Evolutionary conservation across 257 asterid genomes (phyloP).

Genomic region (Gentiana straminea): DNA sequence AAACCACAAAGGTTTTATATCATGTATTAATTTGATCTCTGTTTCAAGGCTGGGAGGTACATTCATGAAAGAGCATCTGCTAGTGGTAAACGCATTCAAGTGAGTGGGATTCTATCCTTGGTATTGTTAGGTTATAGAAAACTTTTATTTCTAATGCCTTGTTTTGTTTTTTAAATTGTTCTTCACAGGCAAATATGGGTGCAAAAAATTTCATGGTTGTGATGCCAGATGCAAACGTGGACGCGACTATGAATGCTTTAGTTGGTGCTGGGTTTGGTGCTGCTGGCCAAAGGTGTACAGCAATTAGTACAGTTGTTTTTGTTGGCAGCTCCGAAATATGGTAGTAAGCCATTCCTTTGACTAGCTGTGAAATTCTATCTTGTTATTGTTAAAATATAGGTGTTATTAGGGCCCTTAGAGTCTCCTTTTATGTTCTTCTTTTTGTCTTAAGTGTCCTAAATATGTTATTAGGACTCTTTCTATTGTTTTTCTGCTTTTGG

Average conservation of each 20-base stretch:
- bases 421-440: too few relatives aligned
- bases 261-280: constrained; percentile 78
- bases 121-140: neutral
- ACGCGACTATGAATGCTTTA: constrained; percentile 50
- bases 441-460: too few relatives aligned
- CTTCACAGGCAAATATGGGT: constrained; percentile 60
- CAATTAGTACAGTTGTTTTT: constrained; percentile 60
- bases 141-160: constrained; percentile 3
- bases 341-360: constrained; percentile 16
- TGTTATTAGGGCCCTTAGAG: too few relatives aligned
- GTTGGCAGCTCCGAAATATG: constrained; percentile 60
- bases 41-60: constrained; percentile 76
- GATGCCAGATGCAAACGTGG: constrained; percentile 76
- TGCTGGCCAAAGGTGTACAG: constrained; percentile 69
- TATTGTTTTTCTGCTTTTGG: too few relatives aligned
- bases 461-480: too few relatives aligned
- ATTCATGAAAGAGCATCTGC: constrained; percentile 81
- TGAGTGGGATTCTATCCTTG: constrained; percentile 11
- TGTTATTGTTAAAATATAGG: too few relatives aligned
- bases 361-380: neutral
- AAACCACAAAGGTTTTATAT: too few relatives aligned
- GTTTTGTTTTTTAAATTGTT: constrained; percentile 5
- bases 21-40: constrained; percentile 12
- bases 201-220: constrained; percentile 61
- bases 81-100: constrained; percentile 91